A percentile compares a stretch with the other conserved stretches of the same genome.
Conservation (phyloP, 257 asterid genomes). For the Sherardia arvensis region DNA sequence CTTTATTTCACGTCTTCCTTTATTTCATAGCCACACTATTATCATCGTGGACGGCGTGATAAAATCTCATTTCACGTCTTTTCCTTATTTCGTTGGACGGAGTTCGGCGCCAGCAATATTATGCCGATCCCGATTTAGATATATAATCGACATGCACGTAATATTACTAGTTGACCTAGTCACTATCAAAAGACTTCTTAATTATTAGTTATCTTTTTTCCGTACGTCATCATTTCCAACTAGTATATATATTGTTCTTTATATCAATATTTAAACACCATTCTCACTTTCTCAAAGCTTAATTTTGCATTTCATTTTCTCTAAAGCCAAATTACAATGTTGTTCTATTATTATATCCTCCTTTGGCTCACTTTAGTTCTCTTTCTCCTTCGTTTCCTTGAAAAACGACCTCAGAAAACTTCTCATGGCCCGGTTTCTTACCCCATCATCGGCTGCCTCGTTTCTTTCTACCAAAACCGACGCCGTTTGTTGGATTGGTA, state of each 20-base stretch:
- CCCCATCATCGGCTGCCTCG: slow-evolving; percentile 33
- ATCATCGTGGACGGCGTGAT: not conserved
- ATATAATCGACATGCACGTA: no score
- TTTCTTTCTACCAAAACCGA: slow-evolving; percentile 54
- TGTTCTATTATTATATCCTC: not conserved
- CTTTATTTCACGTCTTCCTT: no score
- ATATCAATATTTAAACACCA: no score
- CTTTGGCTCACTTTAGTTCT: not conserved
- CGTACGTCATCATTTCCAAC: no score
- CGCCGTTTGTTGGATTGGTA: slow-evolving; percentile 53
- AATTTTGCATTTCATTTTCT: not conserved
- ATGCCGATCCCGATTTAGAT: no score
- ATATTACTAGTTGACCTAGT: not conserved
- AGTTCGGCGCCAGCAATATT: not conserved
- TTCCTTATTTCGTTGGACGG: no score
- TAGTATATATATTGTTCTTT: no score
- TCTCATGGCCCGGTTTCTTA: slow-evolving; percentile 9
- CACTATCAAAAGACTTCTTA: not conserved
- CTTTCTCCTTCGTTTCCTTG: not conserved
- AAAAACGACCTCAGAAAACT: not conserved
- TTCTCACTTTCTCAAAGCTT: no score
- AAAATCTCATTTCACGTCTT: no score
- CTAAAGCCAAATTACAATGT: not conserved
- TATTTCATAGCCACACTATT: no score
- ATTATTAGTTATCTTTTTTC: no score